These are phyloP conservation scores for Gossypium anomalum DNA, from an alignment of 345 rosid species.

Conservation along the genomic window DNA sequence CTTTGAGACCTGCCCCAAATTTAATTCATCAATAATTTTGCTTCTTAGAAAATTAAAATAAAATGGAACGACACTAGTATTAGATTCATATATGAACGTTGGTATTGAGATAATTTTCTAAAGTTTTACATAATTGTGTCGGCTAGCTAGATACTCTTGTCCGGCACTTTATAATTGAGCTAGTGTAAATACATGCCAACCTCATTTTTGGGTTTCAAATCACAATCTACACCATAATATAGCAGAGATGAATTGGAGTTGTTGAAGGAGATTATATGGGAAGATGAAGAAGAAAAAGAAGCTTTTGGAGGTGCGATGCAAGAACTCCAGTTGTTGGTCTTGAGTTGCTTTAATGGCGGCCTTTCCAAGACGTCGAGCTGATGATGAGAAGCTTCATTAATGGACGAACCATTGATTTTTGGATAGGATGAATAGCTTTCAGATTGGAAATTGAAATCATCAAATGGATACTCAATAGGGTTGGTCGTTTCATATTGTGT, in stretches of 20 bases:
- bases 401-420: constrained; percentile 8
- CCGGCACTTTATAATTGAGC: neutral
- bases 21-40: neutral
- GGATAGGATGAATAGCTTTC: constrained; percentile 15
- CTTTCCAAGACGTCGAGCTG: constrained; percentile 17
- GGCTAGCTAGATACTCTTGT: neutral
- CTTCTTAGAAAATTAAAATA: constrained; percentile 2
- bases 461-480: constrained; percentile 25
- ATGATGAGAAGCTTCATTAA: neutral
- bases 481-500: constrained; percentile 26
- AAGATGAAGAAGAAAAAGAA: constrained; percentile 31
- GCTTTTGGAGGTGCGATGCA: constrained; percentile 24
- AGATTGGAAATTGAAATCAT: constrained; percentile 28
- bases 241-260: constrained; percentile 28
- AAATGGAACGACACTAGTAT: neutral
- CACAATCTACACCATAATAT: constrained; percentile 8
- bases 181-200: neutral
- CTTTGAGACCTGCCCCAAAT: constrained; percentile 19
- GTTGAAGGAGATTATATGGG: constrained; percentile 42
- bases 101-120: no score
- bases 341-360: constrained; percentile 37
- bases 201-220: constrained; percentile 21
- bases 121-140: neutral
- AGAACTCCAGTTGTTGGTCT: constrained; percentile 30
- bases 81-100: no score